Conservation (phyloP, 2,329 filamentous ascomycete species). For the Pseudogymnoascus sp. region DNA sequence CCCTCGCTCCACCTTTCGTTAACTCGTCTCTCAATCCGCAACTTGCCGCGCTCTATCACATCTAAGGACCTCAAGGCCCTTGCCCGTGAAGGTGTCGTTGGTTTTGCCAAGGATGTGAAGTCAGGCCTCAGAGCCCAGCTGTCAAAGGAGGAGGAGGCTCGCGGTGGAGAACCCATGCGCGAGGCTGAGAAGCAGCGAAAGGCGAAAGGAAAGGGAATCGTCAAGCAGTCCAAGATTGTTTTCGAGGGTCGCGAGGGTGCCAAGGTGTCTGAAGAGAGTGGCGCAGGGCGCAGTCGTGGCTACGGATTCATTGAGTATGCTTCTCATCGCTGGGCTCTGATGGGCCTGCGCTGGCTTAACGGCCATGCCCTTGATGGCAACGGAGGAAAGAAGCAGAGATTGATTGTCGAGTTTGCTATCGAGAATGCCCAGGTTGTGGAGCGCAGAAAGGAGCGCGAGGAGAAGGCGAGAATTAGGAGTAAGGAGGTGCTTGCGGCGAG, state of each 20-base stretch:
- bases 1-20: conserved; percentile 82
- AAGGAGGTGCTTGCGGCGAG: conserved; percentile 29
- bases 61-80: conserved; percentile 88
- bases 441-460: conserved; percentile 59
- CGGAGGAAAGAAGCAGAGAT: conserved; percentile 71
- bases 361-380: conserved; percentile 55
- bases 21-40: conserved; percentile 83
- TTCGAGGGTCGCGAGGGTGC: conserved; percentile 81
- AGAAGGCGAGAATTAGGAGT: conserved; percentile 39
- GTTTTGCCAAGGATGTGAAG: conserved; percentile 87
- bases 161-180: conserved; percentile 72
- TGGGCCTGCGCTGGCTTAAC: conserved; percentile 91
- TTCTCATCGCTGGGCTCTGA: conserved; percentile 86
- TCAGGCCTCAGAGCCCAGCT: conserved; percentile 65
- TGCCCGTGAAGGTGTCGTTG: conserved; percentile 85
- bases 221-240: conserved; percentile 89
- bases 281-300: conserved; percentile 76
- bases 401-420: conserved; percentile 96
- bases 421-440: conserved; percentile 96
- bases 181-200: conserved; percentile 74
- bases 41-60: conserved; percentile 73
- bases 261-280: conserved; percentile 70
- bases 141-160: conserved; percentile 79
- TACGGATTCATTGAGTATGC: conserved; percentile 98
- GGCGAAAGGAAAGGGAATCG: conserved; percentile 71